phyloP scores from a whole-genome alignment of 768 basidiomycete species.

The Serendipita vermifera region DNA sequence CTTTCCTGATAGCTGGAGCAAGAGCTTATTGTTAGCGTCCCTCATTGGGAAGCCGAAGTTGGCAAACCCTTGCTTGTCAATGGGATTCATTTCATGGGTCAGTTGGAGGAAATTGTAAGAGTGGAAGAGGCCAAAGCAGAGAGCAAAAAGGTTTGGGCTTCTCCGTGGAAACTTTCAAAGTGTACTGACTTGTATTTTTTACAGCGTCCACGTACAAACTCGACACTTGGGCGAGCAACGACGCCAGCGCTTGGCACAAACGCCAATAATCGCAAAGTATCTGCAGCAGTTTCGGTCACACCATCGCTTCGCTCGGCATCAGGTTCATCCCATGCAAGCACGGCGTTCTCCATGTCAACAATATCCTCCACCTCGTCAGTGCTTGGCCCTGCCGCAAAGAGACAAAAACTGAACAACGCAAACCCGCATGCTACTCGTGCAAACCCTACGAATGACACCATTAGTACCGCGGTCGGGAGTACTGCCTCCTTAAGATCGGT shows the following conservation, averaged over 20 bases:
- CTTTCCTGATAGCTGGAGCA: conserved; percentile 56
- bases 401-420: no score
- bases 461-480: neutral
- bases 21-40: conserved; percentile 65
- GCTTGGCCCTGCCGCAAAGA: no score
- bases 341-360: no score
- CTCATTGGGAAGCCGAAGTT: conserved; percentile 72
- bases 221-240: conserved; percentile 9
- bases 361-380: no score
- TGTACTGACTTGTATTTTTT: no score
- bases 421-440: conserved; percentile 6
- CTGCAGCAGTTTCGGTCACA: no score
- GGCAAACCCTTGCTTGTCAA: conserved; percentile 70
- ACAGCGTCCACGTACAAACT: no score
- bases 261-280: neutral
- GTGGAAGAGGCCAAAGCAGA: conserved; percentile 62
- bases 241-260: neutral
- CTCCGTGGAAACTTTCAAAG: no score
- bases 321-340: no score
- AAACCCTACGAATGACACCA: neutral
- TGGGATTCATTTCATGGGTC: conserved; percentile 66
- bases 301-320: no score
- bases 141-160: conserved; percentile 57
- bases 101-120: conserved; percentile 53
- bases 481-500: no score